Evolutionary conservation across 768 basidiomycete species (phyloP).

Genomic region (Leccinum uliginosum): DNA sequence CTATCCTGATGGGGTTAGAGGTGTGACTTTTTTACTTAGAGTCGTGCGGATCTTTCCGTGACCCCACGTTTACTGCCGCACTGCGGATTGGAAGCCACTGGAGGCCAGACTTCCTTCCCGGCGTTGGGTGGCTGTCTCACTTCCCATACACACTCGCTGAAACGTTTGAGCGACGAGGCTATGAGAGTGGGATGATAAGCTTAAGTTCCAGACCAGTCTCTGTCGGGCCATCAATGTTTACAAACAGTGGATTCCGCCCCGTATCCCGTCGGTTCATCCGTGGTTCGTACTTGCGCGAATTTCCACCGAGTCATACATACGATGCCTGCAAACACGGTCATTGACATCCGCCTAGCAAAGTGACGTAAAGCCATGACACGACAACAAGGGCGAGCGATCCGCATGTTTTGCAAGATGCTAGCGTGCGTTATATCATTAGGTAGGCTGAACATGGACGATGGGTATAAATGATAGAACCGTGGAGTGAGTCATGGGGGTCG

Average conservation of each 20-base stretch:
- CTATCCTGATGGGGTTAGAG: neutral
- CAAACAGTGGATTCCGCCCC: too few relatives aligned
- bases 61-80: neutral
- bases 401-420: conserved; percentile 19
- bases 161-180: neutral
- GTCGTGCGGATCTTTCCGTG: neutral
- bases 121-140: too few relatives aligned
- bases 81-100: neutral
- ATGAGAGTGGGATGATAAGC: neutral
- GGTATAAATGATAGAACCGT: conserved; percentile 24
- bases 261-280: neutral
- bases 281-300: neutral
- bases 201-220: neutral
- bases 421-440: conserved; percentile 26
- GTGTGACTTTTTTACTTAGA: neutral
- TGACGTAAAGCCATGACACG: neutral
- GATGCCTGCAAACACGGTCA: neutral
- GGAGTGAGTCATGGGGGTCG: conserved; percentile 16
- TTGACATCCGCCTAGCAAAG: neutral
- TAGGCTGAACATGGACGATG: conserved; percentile 24
- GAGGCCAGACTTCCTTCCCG: too few relatives aligned
- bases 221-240: too few relatives aligned
- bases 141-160: too few relatives aligned
- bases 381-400: neutral
- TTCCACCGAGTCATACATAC: neutral